Percentiles rank a stretch among this genome's conserved stretches.
Conservation (phyloP, 306 rosid genomes). For the Vigna nakashimae region DNA sequence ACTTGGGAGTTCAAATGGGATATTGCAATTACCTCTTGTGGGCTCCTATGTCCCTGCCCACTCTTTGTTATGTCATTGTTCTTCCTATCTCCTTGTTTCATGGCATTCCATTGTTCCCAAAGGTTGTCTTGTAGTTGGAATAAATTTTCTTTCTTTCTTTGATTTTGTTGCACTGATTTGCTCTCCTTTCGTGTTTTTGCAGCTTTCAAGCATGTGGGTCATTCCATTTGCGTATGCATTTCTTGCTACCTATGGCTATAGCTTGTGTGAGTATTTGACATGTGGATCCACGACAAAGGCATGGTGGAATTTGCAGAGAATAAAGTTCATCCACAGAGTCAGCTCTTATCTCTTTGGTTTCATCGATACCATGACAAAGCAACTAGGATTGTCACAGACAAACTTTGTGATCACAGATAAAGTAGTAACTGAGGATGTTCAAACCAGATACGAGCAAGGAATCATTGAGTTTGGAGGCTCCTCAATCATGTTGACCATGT, state of each 20-base stretch:
- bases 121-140: constrained; percentile 42
- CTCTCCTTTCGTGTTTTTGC: constrained; percentile 33
- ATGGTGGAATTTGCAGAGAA: constrained; percentile 78
- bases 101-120: constrained; percentile 69
- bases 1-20: constrained; percentile 67
- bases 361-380: constrained; percentile 52
- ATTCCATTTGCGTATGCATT: constrained; percentile 70
- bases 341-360: constrained; percentile 62
- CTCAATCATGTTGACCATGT: constrained; percentile 43
- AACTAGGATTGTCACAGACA: constrained; percentile 61
- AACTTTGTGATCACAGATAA: constrained; percentile 58
- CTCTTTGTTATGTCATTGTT: constrained; percentile 55
- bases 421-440: constrained; percentile 55
- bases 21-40: constrained; percentile 65
- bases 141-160: neutral
- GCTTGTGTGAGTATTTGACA: constrained; percentile 53
- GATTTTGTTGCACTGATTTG: constrained; percentile 5
- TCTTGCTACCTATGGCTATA: constrained; percentile 49
- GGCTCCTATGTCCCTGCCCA: constrained; percentile 73
- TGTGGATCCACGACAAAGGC: constrained; percentile 56
- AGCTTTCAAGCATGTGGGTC: constrained; percentile 67
- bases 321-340: constrained; percentile 57
- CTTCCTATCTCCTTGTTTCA: constrained; percentile 66
- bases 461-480: constrained; percentile 73
- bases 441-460: constrained; percentile 59